These are phyloP conservation scores for Caloboletus inedulis DNA, from an alignment of 1,284 basidiomycete species.

Conservation along the genomic window DNA sequence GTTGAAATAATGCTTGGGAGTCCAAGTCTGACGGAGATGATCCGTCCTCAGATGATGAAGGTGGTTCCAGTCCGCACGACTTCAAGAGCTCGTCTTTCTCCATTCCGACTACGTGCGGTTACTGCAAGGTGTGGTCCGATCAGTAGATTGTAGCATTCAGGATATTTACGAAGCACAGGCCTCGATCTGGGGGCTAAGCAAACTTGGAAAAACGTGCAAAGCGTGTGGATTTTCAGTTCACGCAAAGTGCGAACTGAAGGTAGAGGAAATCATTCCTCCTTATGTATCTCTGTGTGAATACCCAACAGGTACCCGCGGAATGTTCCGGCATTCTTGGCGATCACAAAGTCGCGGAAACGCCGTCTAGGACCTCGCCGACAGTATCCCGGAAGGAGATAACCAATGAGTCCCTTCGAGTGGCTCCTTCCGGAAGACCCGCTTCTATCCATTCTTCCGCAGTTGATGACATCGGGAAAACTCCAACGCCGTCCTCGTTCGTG, in stretches of 20 bases:
- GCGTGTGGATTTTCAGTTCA: slow-evolving; percentile 79
- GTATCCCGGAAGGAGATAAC: slow-evolving; percentile 32
- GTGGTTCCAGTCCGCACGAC: slow-evolving; percentile 64
- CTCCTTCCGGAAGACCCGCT: slow-evolving; percentile 8
- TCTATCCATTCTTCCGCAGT: slow-evolving; percentile 13
- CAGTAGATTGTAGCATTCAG: neutral
- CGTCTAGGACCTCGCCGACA: slow-evolving; percentile 32
- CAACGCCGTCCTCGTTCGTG: slow-evolving; percentile 56
- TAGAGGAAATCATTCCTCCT: slow-evolving; percentile 26
- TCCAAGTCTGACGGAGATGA: slow-evolving; percentile 1
- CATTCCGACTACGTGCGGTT: slow-evolving; percentile 75
- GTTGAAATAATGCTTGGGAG: slow-evolving; percentile 18
- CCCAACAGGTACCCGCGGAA: slow-evolving; percentile 66
- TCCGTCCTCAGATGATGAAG: slow-evolving; percentile 58
- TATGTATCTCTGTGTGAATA: slow-evolving; percentile 8
- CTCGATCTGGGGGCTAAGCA: slow-evolving; percentile 81
- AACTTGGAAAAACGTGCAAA: slow-evolving; percentile 80
- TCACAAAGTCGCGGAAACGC: slow-evolving; percentile 23
- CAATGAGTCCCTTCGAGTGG: slow-evolving; percentile 7
- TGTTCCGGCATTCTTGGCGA: slow-evolving; percentile 42
- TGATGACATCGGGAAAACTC: slow-evolving; percentile 30
- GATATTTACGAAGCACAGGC: slow-evolving; percentile 42
- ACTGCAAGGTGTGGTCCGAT: slow-evolving; percentile 61
- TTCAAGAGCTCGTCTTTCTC: slow-evolving; percentile 84
- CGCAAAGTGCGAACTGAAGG: slow-evolving; percentile 81